A percentile compares a stretch with the other conserved stretches of the same genome.
Evolutionary conservation across 495 filamentous ascomycete species (phyloP).

Genomic region (Neurospora tetrasperma): DNA sequence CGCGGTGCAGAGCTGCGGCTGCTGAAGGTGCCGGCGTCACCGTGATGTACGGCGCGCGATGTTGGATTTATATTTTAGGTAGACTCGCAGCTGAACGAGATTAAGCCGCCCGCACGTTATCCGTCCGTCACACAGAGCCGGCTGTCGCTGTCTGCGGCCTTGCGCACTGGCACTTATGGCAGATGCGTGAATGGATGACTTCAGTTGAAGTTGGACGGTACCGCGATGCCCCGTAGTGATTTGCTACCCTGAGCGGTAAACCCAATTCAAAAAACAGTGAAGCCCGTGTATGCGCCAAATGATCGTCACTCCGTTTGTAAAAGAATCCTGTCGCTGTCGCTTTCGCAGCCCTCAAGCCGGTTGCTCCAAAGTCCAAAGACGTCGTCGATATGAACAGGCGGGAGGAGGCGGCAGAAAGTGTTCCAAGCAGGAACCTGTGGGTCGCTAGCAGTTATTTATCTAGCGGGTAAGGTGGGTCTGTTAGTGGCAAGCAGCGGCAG

Average conservation of each 20-base stretch:
- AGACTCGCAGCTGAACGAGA: not conserved
- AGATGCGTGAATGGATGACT: not conserved
- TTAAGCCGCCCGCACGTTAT: not conserved
- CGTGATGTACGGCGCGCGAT: not conserved
- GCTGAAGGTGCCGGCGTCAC: not conserved
- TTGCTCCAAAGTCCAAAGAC: not conserved
- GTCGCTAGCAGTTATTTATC: not conserved
- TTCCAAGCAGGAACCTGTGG: not conserved
- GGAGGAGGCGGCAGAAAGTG: conserved; percentile 18
- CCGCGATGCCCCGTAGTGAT: not conserved
- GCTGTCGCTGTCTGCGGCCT: not conserved
- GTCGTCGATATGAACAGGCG: conserved; percentile 20
- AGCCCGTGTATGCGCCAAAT: not conserved
- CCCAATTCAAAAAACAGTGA: not conserved
- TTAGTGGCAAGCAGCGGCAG: not conserved
- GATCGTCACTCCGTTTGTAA: not conserved
- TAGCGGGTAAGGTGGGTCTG: not conserved
- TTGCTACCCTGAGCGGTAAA: not conserved
- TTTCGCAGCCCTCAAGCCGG: not conserved
- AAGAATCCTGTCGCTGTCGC: not conserved
- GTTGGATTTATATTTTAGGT: not conserved
- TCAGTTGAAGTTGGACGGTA: not conserved
- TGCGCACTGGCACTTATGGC: not conserved
- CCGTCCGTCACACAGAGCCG: not conserved
- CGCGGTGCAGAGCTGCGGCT: not conserved